Base-by-base conservation (phyloP, 2,329 filamentous ascomycete genomes). In the Botryotinia convoluta region DNA sequence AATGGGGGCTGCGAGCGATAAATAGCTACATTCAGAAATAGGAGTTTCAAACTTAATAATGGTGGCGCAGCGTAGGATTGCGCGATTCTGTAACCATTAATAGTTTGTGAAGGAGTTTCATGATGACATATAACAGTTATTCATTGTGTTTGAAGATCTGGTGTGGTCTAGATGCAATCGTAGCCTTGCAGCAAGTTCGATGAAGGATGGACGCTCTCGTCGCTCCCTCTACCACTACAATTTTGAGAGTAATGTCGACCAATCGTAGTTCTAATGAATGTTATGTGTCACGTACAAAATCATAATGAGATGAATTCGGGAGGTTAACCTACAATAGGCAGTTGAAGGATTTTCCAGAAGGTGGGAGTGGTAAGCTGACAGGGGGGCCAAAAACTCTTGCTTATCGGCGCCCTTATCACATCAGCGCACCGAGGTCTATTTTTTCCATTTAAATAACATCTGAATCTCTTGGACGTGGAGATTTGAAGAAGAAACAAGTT, bases 391-490 rank as follows among this genome's bases (percentile, higher is more conserved):
- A 42, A 32, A 42, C 26, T 42, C 48, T 57, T 68, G 48, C 48
- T 68, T 57, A 68, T 68, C 65, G 48, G 48, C n/a, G 65, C 48
- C 48, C n/a, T 57, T 68, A 42, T 68, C 64, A 67, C 45, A 51
- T 18, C 45, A 51, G 64, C 64, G 64, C 64, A 68, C 64, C 48
- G 64, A 42, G 64, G 64, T 68, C 35, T 22, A 2, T 9, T 39
- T 54, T 39, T 26, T 67, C 4, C 45, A 39, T 54, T 26, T 14
- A 39, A 67, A 51, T 26, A 37, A 39, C 32, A 67, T 22, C 44
- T 20, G 63, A 37, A 51, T 45, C 63, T 48, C 63, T 67, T 51
- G 44, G 44, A 51, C 32, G 32, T 37, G 32, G 44, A 37, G 3
- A 39, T 37, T 14, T 18, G 63, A 67, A 26, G 26, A 22, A 26